Percentiles rank a stretch among this genome's conserved stretches.
These are phyloP conservation scores for Aureobasidium sp. DNA, from an alignment of 2,329 filamentous ascomycete genomes.

Conservation along the genomic window DNA sequence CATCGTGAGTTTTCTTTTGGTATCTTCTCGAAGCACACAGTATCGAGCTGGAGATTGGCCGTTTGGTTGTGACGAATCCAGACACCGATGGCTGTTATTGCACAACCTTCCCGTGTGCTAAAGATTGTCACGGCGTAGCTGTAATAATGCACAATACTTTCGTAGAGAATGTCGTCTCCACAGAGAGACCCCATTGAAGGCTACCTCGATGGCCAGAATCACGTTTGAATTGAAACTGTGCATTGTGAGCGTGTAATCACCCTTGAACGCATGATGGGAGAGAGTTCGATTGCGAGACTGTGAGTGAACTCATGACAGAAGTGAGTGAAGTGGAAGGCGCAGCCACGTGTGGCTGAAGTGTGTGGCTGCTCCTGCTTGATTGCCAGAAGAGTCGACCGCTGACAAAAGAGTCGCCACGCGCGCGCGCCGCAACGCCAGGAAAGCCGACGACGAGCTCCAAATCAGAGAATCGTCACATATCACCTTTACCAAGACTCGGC, in stretches of 20 bases:
- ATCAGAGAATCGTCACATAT: not conserved
- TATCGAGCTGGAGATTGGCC: too few species aligned
- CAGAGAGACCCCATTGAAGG: too few species aligned
- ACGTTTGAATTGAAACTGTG: not conserved
- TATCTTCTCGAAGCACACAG: too few species aligned
- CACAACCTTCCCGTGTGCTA: too few species aligned
- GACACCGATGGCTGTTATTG: not conserved
- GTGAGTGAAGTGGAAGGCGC: not conserved
- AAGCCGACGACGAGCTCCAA: conserved; percentile 2
- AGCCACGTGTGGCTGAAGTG: not conserved
- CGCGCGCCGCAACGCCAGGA: conserved; percentile 1
- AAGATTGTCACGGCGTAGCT: too few species aligned
- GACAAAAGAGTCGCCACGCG: conserved; percentile 10
- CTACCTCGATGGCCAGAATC: too few species aligned
- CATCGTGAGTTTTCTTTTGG: not conserved
- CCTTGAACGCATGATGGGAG: too few species aligned
- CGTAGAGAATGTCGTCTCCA: too few species aligned
- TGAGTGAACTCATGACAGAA: not conserved
- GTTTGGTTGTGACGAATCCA: not conserved
- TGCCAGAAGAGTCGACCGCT: conserved; percentile 11
- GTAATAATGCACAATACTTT: too few species aligned
- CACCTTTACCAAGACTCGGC: not conserved
- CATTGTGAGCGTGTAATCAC: not conserved
- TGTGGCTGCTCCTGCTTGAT: not conserved
- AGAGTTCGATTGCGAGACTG: too few species aligned